These are phyloP conservation scores for Sporothrix luriei DNA, from an alignment of 2,329 filamentous ascomycete species.

Conservation along the genomic window DNA sequence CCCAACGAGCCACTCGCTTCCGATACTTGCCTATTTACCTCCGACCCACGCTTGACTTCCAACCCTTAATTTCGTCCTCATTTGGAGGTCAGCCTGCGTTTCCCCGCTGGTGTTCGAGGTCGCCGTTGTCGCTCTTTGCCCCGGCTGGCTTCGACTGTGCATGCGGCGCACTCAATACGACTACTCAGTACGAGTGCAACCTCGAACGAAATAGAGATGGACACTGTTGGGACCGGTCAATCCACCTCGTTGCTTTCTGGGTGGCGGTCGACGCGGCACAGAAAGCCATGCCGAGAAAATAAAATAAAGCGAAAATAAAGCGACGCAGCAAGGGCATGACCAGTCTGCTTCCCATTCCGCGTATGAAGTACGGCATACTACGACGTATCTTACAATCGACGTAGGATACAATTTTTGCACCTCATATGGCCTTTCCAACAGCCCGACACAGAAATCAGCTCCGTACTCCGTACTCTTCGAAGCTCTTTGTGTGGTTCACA, in stretches of 20 bases:
- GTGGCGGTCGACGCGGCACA: slow-evolving; percentile 25
- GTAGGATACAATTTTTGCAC: not conserved
- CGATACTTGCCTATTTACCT: not conserved
- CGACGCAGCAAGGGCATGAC: not conserved
- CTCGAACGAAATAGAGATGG: slow-evolving; percentile 9
- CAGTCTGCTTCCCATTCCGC: not conserved
- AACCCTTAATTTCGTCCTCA: slow-evolving; percentile 22
- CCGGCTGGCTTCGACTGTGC: slow-evolving; percentile 2
- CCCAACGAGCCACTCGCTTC: slow-evolving; percentile 9
- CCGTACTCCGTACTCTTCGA: not conserved
- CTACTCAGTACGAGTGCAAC: not conserved
- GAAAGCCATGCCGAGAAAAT: slow-evolving; percentile 12
- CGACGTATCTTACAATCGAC: not conserved
- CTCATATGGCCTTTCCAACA: not conserved
- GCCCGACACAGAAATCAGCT: slow-evolving; percentile 4
- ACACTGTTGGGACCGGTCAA: slow-evolving; percentile 17
- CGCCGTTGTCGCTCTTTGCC: slow-evolving; percentile 23
- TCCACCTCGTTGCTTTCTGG: slow-evolving; percentile 3
- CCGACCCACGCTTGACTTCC: slow-evolving; percentile 14
- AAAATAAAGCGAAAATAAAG: slow-evolving; percentile 27
- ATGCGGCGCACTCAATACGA: slow-evolving; percentile 6
- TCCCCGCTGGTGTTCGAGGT: not conserved
- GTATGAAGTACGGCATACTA: not conserved
- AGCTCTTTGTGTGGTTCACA: slow-evolving; percentile 20
- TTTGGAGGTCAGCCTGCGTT: not conserved